Evolutionary conservation across 2,329 filamentous ascomycete genomes (phyloP).

Genomic region (Neoarthrinium moseri): DNA sequence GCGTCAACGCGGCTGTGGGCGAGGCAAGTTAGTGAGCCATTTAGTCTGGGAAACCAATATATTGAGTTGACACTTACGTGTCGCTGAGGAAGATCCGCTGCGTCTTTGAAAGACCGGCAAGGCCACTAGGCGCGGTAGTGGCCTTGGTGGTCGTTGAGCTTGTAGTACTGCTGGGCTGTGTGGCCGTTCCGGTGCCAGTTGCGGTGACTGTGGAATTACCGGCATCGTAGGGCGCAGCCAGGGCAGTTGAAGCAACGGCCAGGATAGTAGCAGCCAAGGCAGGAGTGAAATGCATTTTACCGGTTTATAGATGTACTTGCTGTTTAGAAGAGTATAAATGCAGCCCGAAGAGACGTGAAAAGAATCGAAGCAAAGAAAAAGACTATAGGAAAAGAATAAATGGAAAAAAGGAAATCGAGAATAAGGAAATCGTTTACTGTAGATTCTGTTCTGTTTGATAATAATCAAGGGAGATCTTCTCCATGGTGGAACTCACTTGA

Average conservation of each 20-base stretch:
- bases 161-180: constrained; percentile 3
- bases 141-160: constrained; percentile 8
- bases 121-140: constrained; percentile 13
- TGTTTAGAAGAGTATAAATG: neutral
- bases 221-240: constrained; percentile 6
- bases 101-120: constrained; percentile 27
- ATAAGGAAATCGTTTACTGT: neutral
- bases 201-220: neutral
- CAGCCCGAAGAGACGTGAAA: neutral
- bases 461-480: neutral
- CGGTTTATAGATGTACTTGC: constrained; percentile 8
- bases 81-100: constrained; percentile 38
- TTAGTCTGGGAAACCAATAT: neutral
- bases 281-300: constrained; percentile 35
- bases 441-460: neutral
- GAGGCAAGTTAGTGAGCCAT: constrained; percentile 13
- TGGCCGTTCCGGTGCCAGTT: neutral
- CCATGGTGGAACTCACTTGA: neutral
- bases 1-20: constrained; percentile 38
- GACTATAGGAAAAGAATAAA: too few species aligned
- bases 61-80: constrained; percentile 26
- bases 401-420: too few species aligned
- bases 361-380: neutral
- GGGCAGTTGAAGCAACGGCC: constrained; percentile 34
- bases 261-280: constrained; percentile 35